These are phyloP conservation scores for Brettanomyces bruxellensis DNA, from an alignment of 805 yeast species.

Conservation along the genomic window DNA sequence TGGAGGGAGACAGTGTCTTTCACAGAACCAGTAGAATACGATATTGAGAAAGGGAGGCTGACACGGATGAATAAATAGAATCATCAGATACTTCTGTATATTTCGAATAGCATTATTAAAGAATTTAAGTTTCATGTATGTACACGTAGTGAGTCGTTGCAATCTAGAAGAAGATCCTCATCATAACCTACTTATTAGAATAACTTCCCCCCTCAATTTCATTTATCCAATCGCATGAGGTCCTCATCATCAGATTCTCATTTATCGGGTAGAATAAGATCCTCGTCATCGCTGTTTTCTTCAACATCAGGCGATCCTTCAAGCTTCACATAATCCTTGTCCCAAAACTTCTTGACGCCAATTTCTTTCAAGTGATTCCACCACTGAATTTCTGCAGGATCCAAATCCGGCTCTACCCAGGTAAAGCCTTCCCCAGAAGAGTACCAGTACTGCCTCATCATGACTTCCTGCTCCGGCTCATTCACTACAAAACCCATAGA, in stretches of 20 bases:
- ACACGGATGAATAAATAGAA: neutral
- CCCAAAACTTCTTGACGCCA: conserved; percentile 25
- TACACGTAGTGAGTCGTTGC: too few relatives aligned
- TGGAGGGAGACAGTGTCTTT: too few relatives aligned
- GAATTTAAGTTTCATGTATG: too few relatives aligned
- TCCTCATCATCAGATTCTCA: neutral
- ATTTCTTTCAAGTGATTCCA: conserved; percentile 21
- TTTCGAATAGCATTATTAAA: neutral
- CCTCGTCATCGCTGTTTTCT: conserved; percentile 10
- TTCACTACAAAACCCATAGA: conserved; percentile 30
- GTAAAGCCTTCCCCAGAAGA: conserved; percentile 79
- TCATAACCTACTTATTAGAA: neutral
- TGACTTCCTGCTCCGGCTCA: conserved; percentile 56
- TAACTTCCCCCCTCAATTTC: too few relatives aligned
- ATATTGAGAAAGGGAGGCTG: too few relatives aligned
- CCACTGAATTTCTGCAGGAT: conserved; percentile 61
- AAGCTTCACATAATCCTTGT: conserved; percentile 13
- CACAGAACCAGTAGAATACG: too few relatives aligned
- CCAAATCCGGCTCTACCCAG: conserved; percentile 88
- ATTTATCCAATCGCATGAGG: too few relatives aligned
- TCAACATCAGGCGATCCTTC: conserved; percentile 11
- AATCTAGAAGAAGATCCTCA: conserved; percentile 8
- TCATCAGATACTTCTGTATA: neutral
- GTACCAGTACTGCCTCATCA: conserved; percentile 80
- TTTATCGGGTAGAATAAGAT: conserved; percentile 9